phyloP scores from a whole-genome alignment of 2,329 filamentous ascomycete species.

The Ceratocystis harringtonii region DNA sequence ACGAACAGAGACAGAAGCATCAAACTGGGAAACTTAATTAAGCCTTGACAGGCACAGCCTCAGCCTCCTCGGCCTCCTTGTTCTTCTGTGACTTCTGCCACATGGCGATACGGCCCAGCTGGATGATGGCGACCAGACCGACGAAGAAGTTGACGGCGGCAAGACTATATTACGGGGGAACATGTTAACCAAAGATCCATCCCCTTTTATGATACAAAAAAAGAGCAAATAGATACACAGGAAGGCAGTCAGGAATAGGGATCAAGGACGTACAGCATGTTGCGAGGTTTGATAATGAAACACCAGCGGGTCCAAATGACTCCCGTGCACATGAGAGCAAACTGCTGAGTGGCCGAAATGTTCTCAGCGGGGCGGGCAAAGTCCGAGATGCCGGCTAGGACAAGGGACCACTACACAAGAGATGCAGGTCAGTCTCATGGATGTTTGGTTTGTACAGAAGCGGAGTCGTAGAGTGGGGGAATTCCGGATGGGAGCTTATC shows the following conservation, averaged over 20 bases:
- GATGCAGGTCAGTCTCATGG: not conserved
- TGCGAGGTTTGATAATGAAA: slow-evolving; percentile 87
- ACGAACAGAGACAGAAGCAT: not conserved
- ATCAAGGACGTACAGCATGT: slow-evolving; percentile 53
- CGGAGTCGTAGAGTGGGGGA: not conserved
- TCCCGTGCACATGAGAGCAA: slow-evolving; percentile 76
- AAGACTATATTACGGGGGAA: slow-evolving; percentile 37
- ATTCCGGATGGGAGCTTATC: not conserved
- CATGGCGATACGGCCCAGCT: slow-evolving; percentile 61
- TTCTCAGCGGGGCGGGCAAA: slow-evolving; percentile 81
- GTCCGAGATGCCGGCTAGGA: slow-evolving; percentile 83
- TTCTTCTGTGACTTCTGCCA: slow-evolving; percentile 42
- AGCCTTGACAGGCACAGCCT: slow-evolving; percentile 19
- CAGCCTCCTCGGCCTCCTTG: slow-evolving; percentile 21
- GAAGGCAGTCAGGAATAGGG: not conserved
- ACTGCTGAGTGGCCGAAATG: slow-evolving; percentile 86
- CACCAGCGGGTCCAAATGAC: slow-evolving; percentile 99
- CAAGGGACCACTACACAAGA: slow-evolving; percentile 60
- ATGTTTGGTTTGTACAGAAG: not conserved
- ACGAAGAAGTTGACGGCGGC: slow-evolving; percentile 98
- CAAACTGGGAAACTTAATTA: slow-evolving; percentile 13
- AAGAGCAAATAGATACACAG: too few relatives aligned
- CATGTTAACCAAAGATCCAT: slow-evolving; percentile 5
- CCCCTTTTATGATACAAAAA: too few relatives aligned
- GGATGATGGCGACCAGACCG: slow-evolving; percentile 68